phyloP scores from a whole-genome alignment of 78 protist genomes.

The slime mould (Dictyostelium discoideum) region DNA sequence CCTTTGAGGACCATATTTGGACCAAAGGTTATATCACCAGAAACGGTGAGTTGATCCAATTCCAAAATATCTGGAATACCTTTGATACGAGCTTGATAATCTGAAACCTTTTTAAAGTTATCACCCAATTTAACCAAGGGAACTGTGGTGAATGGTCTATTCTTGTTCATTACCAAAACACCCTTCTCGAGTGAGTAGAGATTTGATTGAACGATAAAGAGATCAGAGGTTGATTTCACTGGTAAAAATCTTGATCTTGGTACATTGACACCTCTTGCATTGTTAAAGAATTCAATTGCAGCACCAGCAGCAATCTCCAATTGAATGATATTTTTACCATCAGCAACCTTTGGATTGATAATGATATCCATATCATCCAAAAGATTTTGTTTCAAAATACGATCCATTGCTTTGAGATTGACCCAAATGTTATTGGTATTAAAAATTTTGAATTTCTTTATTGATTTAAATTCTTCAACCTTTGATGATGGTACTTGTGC shows the following conservation, averaged over 20 bases:
- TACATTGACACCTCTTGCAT: conserved; percentile 92
- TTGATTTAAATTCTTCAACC: conserved; percentile 94
- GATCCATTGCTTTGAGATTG: conserved; percentile 88
- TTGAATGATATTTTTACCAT: conserved; percentile 93
- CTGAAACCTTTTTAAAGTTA: conserved; percentile 86
- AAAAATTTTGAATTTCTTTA: conserved; percentile 95
- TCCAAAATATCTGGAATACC: conserved; percentile 93
- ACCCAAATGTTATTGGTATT: conserved; percentile 99
- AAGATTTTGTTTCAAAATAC: conserved; percentile 38
- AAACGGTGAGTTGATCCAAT: conserved; percentile 93
- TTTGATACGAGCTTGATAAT: conserved; percentile 77
- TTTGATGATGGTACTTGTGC: conserved; percentile 96
- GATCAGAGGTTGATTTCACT: conserved; percentile 95
- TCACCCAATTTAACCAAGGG: conserved; percentile 95
- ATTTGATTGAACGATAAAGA: conserved; percentile 94
- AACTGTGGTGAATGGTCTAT: conserved; percentile 82
- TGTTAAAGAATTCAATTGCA: conserved; percentile 93
- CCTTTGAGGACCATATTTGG: conserved; percentile 86
- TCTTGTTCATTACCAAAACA: conserved; percentile 79
- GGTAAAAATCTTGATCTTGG: conserved; percentile 98
- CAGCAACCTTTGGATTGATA: conserved; percentile 94
- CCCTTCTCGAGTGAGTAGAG: conserved; percentile 89
- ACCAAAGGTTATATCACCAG: conserved; percentile 97
- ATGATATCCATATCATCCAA: conserved; percentile 93
- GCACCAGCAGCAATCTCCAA: conserved; percentile 99